Evolutionary conservation across 2,329 filamentous ascomycete species (phyloP).

Genomic region (Remersonia thermophila): DNA sequence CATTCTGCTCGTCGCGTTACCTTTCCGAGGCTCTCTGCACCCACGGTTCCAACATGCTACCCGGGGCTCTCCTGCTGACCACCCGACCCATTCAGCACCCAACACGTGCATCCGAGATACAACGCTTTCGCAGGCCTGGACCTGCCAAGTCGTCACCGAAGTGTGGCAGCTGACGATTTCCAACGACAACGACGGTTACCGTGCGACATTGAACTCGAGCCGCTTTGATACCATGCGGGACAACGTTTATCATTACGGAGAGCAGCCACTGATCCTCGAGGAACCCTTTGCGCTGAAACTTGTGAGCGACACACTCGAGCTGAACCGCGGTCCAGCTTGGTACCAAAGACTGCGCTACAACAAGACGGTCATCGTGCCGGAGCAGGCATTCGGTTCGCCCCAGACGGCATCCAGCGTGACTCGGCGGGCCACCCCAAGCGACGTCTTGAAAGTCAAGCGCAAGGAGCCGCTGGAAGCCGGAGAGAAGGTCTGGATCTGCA

Average conservation of each 20-base stretch:
- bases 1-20: no score
- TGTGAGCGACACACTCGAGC: constrained; percentile 40
- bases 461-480: constrained; percentile 31
- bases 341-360: constrained; percentile 37
- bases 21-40: no score
- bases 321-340: constrained; percentile 40
- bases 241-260: constrained; percentile 37
- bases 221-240: constrained; percentile 23
- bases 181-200: constrained; percentile 26
- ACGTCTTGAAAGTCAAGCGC: constrained; percentile 17
- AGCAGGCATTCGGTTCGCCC: constrained; percentile 17
- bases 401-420: no score
- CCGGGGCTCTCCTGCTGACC: constrained; percentile 28
- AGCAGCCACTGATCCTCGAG: constrained; percentile 35
- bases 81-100: no score
- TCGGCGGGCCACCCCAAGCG: constrained; percentile 7
- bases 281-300: constrained; percentile 30
- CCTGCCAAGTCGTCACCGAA: constrained; percentile 42
- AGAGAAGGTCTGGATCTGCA: constrained; percentile 46
- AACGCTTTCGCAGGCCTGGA: constrained; percentile 47
- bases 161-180: constrained; percentile 27
- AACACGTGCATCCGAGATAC: constrained; percentile 46
- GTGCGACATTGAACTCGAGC: constrained; percentile 28
- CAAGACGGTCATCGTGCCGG: constrained; percentile 43
- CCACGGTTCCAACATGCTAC: constrained; percentile 21